phyloP scores from a whole-genome alignment of 176 grass and related monocot genomes.

The Avena atlantica region DNA sequence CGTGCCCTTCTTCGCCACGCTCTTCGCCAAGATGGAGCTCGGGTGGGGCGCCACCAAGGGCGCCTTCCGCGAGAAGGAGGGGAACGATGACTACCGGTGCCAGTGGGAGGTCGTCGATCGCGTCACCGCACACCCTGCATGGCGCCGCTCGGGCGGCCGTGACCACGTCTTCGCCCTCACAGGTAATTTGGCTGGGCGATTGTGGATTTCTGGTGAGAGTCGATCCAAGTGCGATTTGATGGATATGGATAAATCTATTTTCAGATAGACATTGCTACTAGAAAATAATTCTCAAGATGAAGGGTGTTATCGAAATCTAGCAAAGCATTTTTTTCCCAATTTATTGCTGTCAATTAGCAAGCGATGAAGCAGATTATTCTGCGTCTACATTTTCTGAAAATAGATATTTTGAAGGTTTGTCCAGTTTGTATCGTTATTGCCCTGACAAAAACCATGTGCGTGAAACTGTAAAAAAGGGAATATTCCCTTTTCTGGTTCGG shows the following conservation, averaged over 20 bases:
- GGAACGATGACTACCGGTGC: slow-evolving; percentile 66
- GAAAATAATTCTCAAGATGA: too few relatives aligned
- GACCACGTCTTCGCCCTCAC: slow-evolving; percentile 84
- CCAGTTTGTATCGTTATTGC: background rate
- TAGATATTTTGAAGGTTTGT: background rate
- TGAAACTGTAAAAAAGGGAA: too few relatives aligned
- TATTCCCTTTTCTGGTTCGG: too few relatives aligned
- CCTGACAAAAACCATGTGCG: too few relatives aligned
- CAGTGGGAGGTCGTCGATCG: slow-evolving; percentile 81
- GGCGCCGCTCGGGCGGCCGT: slow-evolving; percentile 73
- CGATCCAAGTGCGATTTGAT: background rate
- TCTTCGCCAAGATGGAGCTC: slow-evolving; percentile 91
- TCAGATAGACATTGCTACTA: too few relatives aligned
- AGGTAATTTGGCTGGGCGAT: slow-evolving; percentile 38
- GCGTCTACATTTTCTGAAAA: background rate
- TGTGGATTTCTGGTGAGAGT: background rate
- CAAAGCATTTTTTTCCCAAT: background rate
- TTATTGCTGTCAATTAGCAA: background rate
- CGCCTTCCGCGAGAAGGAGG: slow-evolving; percentile 67
- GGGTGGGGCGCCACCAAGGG: slow-evolving; percentile 85
- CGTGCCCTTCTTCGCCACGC: slow-evolving; percentile 89
- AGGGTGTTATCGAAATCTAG: too few relatives aligned
- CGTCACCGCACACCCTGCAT: slow-evolving; percentile 62
- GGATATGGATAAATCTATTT: too few relatives aligned
- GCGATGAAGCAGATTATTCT: background rate